Evolutionary conservation across 345 rosid genomes (phyloP).

Genomic region (Citrus inodora): DNA sequence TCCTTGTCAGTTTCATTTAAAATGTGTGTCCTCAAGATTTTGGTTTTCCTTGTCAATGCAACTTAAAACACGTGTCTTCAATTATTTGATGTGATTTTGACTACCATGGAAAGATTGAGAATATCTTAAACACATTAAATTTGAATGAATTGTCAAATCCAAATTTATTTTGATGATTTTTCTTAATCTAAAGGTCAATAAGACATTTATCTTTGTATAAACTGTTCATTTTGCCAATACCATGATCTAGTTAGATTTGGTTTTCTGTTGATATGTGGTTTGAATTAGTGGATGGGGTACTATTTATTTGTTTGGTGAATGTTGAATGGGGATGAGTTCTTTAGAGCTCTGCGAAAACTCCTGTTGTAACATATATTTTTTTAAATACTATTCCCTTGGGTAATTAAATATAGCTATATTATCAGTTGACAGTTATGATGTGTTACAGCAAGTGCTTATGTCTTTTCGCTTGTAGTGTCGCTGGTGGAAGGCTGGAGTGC

Average conservation of each 20-base stretch:
- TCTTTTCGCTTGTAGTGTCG: slow-evolving; percentile 43
- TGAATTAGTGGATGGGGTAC: neutral
- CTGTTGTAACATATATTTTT: neutral
- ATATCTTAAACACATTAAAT: neutral
- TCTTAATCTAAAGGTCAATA: neutral
- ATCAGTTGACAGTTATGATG: slow-evolving; percentile 2
- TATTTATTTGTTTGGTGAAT: neutral
- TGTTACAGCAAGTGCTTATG: slow-evolving; percentile 2
- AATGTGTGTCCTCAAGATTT: neutral
- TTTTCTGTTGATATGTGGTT: neutral
- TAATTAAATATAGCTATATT: neutral
- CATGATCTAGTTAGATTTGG: neutral
- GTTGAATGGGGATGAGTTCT: neutral
- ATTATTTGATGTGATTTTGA: neutral
- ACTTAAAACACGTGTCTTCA: neutral
- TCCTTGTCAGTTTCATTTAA: neutral
- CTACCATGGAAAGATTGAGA: neutral
- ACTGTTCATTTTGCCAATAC: neutral
- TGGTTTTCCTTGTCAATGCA: neutral
- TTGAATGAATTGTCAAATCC: neutral
- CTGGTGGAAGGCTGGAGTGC: slow-evolving; percentile 95
- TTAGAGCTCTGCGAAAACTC: neutral
- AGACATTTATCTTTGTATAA: neutral
- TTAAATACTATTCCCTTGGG: neutral
- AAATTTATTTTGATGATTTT: neutral